These are phyloP conservation scores for Gliomastix tumulicola DNA, from an alignment of 2,329 filamentous ascomycete species.

Conservation along the genomic window DNA sequence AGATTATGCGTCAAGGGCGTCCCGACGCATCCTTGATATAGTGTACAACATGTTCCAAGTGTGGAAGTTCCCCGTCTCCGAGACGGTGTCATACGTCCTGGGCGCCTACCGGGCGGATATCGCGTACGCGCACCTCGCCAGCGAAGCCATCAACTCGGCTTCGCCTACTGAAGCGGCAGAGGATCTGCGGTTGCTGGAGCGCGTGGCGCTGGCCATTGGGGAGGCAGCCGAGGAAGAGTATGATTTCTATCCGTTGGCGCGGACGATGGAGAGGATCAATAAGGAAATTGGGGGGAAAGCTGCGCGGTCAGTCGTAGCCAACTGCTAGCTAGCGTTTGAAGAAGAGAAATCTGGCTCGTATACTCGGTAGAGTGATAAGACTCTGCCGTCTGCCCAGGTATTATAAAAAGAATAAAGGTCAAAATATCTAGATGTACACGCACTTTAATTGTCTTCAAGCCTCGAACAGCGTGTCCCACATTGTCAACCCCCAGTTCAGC, in stretches of 20 bases:
- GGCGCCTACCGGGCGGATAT: conserved; percentile 18
- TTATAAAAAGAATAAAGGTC: too few relatives aligned
- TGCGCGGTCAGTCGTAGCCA: too few relatives aligned
- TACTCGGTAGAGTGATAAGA: too few relatives aligned
- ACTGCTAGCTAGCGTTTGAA: too few relatives aligned
- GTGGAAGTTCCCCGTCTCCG: conserved; percentile 11
- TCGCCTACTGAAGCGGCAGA: conserved; percentile 7
- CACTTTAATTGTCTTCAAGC: too few relatives aligned
- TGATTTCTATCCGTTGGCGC: conserved; percentile 15
- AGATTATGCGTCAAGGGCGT: conserved; percentile 8
- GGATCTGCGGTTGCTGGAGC: conserved; percentile 13
- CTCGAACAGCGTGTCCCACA: too few relatives aligned
- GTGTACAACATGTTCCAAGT: conserved; percentile 10
- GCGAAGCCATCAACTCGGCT: conserved; percentile 10
- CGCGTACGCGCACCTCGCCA: conserved; percentile 16
- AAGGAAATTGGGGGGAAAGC: too few relatives aligned
- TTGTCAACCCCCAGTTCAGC: too few relatives aligned
- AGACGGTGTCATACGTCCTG: conserved; percentile 13
- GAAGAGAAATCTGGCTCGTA: too few relatives aligned
- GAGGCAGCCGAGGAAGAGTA: conserved; percentile 11
- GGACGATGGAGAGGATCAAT: conserved; percentile 15
- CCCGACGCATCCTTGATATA: conserved; percentile 11
- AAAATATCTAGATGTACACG: too few relatives aligned
- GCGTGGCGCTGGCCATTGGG: conserved; percentile 8
- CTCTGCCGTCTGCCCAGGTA: too few relatives aligned